Percentiles rank a stretch among this genome's conserved stretches.
These are phyloP conservation scores for Pneumocystis oryctolagi DNA, from an alignment of 1,139 yeast genomes.

Conservation along the genomic window DNA sequence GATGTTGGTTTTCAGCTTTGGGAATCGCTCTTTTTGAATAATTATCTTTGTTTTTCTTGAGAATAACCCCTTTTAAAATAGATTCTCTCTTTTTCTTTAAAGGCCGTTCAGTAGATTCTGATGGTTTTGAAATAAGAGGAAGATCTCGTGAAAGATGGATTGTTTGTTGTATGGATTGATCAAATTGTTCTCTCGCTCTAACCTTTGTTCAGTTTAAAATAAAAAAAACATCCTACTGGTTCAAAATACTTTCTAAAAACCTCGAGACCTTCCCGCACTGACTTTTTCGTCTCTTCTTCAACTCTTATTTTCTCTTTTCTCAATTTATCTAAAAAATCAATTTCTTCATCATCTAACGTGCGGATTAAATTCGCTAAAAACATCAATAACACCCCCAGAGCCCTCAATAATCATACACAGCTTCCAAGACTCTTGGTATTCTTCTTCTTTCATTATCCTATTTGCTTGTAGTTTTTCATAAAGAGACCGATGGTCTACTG, in stretches of 20 bases:
- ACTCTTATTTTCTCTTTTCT: conserved; percentile 13
- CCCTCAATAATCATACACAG: background rate
- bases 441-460: conserved; percentile 17
- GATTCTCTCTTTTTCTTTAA: background rate
- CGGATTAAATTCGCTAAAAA: conserved; percentile 15
- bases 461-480: conserved; percentile 18
- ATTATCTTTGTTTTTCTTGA: background rate
- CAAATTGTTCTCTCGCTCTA: background rate
- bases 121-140: background rate
- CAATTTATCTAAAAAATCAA: conserved; percentile 17
- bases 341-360: conserved; percentile 18
- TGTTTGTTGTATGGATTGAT: background rate
- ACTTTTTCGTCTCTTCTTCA: conserved; percentile 7
- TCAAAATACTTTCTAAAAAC: background rate
- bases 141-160: background rate
- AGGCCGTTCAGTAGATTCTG: background rate
- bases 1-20: background rate
- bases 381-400: background rate
- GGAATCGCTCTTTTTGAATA: background rate
- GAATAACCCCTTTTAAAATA: background rate
- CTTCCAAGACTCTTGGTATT: conserved; percentile 16
- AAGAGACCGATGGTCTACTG: conserved; percentile 15
- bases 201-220: background rate
- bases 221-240: background rate
- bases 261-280: background rate